phyloP scores from a whole-genome alignment of 1,284 basidiomycete genomes.

The Acaromyces ingoldii region DNA sequence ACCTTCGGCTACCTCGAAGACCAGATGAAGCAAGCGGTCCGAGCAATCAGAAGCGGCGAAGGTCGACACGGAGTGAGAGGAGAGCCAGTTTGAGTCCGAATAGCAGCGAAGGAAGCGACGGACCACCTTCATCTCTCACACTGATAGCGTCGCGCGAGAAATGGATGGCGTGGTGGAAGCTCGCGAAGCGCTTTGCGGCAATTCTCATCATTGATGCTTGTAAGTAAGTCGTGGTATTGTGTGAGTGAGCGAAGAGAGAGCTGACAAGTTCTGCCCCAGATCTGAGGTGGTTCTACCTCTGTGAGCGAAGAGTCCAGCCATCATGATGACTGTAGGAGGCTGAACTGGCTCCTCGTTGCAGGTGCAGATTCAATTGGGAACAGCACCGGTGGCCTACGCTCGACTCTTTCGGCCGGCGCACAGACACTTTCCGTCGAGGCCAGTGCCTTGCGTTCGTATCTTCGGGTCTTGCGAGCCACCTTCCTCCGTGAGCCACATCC shows the following conservation, averaged over 20 bases:
- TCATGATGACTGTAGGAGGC: no score
- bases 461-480: not conserved
- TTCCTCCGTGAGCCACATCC: not conserved
- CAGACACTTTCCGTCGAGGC: not conserved
- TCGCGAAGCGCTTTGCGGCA: slow-evolving; percentile 8
- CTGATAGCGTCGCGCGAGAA: no score
- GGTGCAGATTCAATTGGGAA: no score
- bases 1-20: not conserved
- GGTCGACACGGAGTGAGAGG: no score
- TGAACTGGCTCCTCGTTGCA: no score
- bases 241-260: no score
- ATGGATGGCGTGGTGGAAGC: not conserved
- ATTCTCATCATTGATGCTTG: slow-evolving; percentile 16
- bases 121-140: no score
- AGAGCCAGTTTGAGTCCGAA: no score
- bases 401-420: no score
- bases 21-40: not conserved
- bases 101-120: no score
- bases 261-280: slow-evolving; percentile 7
- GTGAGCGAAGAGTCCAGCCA: slow-evolving; percentile 1
- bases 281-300: slow-evolving; percentile 14
- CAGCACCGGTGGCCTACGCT: no score
- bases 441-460: slow-evolving; percentile 1
- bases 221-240: not conserved
- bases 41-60: not conserved